Evolutionary conservation across 139 green algal species (phyloP), one percentile per base, ranked within the genome.

Genomic region (Picochlorum sp.): DNA sequence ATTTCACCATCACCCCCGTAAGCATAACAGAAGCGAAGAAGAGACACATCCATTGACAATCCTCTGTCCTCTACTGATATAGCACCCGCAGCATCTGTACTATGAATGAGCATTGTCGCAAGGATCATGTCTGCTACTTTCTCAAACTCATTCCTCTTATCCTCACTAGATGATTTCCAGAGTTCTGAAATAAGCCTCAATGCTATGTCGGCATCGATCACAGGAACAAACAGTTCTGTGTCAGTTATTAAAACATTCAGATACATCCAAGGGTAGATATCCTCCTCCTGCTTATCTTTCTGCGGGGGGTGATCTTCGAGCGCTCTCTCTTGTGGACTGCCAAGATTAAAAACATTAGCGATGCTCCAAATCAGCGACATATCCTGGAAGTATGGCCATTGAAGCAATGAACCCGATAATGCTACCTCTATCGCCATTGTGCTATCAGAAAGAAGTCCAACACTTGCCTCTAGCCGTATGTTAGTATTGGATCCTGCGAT

Each of bases 381-480:
- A 59, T 93, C 86, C 1, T 79, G 63, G 23, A 89, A 77, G 73
- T 89, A 93, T 4, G 86, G 86, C 86, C 86, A 93, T 57, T 88
- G 78, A 24, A 88, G 5, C 37, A 88, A 55, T 2, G 74, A 65
- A 49, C 83, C 61, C 37, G 67, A 73, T 7, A 87, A 18, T 14
- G 72, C 59, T 6, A 87, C 65, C 69, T 87, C 75, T 26, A 80
- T 62, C 7, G 76, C 75, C 51, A 87, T 76, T 5, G 83, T 92
- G 20, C 75, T 76, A 44, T 87, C 79, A 16, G 61, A 24, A 21
- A 85, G 50, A 63, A 89, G 38, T 11, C 60, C 66, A 20, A 83
- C 21, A 8, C 59, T 60, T 6, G 78, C 68, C 70, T 84, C 71
- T 30, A 70, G 26, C 49, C 63, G 61, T 18, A 73, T 49, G 11